Evolutionary conservation across 768 basidiomycete genomes (phyloP).

Genomic region (Auricularia cornea): DNA sequence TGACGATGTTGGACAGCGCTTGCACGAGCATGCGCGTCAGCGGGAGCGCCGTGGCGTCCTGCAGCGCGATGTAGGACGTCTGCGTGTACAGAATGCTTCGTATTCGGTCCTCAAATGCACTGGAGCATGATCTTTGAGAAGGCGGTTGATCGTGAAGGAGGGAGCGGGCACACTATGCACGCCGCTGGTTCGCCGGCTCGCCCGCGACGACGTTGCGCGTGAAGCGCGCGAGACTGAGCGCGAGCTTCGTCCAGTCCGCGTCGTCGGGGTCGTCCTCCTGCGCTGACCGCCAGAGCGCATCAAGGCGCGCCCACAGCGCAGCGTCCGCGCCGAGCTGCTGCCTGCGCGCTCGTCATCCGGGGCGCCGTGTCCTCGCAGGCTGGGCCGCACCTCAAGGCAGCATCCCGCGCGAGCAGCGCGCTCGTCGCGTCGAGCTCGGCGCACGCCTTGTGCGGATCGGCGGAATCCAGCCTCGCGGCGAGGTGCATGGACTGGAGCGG

Average conservation of each 20-base stretch:
- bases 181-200: constrained; percentile 58
- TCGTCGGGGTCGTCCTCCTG: constrained; percentile 23
- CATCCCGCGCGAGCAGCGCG: neutral
- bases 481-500: neutral
- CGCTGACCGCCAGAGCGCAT: constrained; percentile 37
- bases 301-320: neutral
- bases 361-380: neutral
- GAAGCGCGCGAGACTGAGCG: constrained; percentile 54
- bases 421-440: neutral
- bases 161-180: constrained; percentile 52
- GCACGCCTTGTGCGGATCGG: neutral
- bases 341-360: neutral
- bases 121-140: constrained; percentile 19
- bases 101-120: constrained; percentile 63
- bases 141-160: neutral
- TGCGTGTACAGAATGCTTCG: constrained; percentile 60
- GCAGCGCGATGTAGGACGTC: constrained; percentile 66
- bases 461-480: neutral
- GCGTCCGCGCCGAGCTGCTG: neutral
- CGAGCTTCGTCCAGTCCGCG: constrained; percentile 17
- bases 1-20: constrained; percentile 76
- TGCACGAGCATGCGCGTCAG: constrained; percentile 65
- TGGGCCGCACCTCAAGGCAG: neutral
- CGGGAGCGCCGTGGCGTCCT: constrained; percentile 54
- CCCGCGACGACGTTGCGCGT: constrained; percentile 81